Conservation (phyloP, 2,329 filamentous ascomycete genomes). For the Teratosphaeria pseudoeucalypti region DNA sequence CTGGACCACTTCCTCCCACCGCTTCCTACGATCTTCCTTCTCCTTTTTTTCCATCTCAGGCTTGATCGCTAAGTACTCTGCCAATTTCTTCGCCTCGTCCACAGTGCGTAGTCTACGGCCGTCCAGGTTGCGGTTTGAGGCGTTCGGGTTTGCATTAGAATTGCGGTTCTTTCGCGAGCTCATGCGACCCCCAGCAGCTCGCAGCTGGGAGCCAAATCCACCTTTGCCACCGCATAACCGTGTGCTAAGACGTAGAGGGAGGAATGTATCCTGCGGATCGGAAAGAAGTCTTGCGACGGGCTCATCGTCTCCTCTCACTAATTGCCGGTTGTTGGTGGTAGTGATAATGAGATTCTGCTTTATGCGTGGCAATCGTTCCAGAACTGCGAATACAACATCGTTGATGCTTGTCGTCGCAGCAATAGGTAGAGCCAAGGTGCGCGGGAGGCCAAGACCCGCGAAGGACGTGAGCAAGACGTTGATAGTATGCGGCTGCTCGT, state of each 20-base stretch:
- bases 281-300: constrained; percentile 55
- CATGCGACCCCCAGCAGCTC: constrained; percentile 96
- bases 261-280: constrained; percentile 45
- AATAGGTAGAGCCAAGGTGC: constrained; percentile 72
- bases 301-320: constrained; percentile 44
- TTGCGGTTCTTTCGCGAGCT: constrained; percentile 84
- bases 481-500: constrained; percentile 31
- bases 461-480: constrained; percentile 83
- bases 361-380: constrained; percentile 47
- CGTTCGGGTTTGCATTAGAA: constrained; percentile 52
- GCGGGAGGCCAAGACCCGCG: constrained; percentile 67
- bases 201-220: constrained; percentile 92
- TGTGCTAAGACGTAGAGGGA: constrained; percentile 70
- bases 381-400: constrained; percentile 54
- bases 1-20: constrained; percentile 84
- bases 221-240: constrained; percentile 88
- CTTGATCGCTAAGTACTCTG: constrained; percentile 89
- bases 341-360: constrained; percentile 62
- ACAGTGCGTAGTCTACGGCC: constrained; percentile 83
- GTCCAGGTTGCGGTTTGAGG: constrained; percentile 85
- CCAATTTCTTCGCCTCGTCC: constrained; percentile 87
- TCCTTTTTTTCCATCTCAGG: constrained; percentile 95
- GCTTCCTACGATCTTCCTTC: constrained; percentile 70
- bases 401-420: constrained; percentile 41
- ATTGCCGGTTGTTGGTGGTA: constrained; percentile 65